phyloP scores from a whole-genome alignment of 2,329 filamentous ascomycete genomes.

The Karstenula rhodostoma region DNA sequence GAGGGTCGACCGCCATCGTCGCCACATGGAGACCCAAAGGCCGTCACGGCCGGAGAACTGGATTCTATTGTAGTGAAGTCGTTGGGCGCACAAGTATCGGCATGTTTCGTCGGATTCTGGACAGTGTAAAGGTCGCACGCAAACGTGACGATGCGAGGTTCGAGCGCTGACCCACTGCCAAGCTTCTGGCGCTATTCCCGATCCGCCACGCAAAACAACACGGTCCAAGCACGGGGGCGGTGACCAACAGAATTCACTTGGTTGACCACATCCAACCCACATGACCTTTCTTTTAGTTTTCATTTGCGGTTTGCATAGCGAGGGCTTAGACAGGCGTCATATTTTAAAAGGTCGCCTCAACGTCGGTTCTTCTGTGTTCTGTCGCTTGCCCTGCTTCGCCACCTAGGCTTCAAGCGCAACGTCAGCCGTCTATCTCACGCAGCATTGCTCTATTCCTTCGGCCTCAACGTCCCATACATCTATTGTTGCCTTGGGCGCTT shows the following conservation, averaged over 20 bases:
- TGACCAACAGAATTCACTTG: conserved; percentile 1
- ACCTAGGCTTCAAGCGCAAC: conserved; percentile 27
- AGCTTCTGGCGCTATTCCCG: conserved; percentile 13
- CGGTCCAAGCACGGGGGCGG: not conserved
- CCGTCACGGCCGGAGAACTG: conserved; percentile 24
- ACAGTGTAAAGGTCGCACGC: conserved; percentile 19
- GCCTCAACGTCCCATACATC: not conserved
- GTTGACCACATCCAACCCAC: not conserved
- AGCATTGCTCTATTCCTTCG: not conserved
- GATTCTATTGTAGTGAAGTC: conserved; percentile 22
- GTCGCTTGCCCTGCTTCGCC: conserved; percentile 33
- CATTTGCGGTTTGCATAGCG: conserved; percentile 40
- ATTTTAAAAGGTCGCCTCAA: conserved; percentile 12
- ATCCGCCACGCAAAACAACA: conserved; percentile 6
- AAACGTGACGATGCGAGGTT: conserved; percentile 31
- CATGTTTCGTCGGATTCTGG: conserved; percentile 37
- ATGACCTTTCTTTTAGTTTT: conserved; percentile 15
- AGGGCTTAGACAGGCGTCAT: conserved; percentile 32
- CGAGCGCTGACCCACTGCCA: conserved; percentile 13
- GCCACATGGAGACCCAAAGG: conserved; percentile 57
- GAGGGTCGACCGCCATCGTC: conserved; percentile 87
- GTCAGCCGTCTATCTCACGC: conserved; percentile 15
- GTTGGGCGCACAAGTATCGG: conserved; percentile 21
- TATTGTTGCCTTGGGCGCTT: not conserved
- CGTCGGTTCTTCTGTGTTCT: conserved; percentile 30